Percentiles rank a stretch among this genome's conserved stretches.
Conservation (phyloP, 2,329 filamentous ascomycete species). For the Balansia obtecta region DNA sequence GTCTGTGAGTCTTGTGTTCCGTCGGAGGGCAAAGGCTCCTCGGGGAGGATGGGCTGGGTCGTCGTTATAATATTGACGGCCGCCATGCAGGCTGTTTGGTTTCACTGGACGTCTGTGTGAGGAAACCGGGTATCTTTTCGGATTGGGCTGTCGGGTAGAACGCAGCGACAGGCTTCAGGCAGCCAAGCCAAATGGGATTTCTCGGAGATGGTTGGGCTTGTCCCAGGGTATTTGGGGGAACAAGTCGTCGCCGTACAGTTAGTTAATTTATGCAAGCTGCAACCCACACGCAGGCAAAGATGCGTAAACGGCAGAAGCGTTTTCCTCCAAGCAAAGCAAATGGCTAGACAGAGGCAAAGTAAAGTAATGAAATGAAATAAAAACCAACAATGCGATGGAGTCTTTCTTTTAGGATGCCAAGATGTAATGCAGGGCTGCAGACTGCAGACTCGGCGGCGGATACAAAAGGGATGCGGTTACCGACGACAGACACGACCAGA, state of each 20-base stretch:
- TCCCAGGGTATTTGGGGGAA: slow-evolving; percentile 1
- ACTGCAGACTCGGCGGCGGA: not conserved
- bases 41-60: slow-evolving; percentile 15
- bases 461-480: slow-evolving; percentile 13
- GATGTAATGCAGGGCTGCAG: not conserved
- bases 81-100: slow-evolving; percentile 16
- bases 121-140: slow-evolving; percentile 9
- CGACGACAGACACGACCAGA: slow-evolving; percentile 11
- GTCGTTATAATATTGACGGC: slow-evolving; percentile 21
- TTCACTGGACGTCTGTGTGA: not conserved
- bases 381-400: slow-evolving; percentile 7
- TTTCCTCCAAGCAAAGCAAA: too few species aligned
- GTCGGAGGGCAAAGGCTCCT: slow-evolving; percentile 11
- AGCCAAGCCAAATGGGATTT: slow-evolving; percentile 4
- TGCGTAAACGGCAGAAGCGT: slow-evolving; percentile 1
- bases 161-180: slow-evolving; percentile 13
- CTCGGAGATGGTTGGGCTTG: slow-evolving; percentile 10
- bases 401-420: slow-evolving; percentile 7
- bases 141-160: slow-evolving; percentile 22
- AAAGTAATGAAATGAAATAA: too few species aligned
- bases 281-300: slow-evolving; percentile 1
- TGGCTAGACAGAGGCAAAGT: not conserved
- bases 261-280: slow-evolving; percentile 5
- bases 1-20: slow-evolving; percentile 17
- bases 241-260: slow-evolving; percentile 6